Evolutionary conservation across 495 filamentous ascomycete species (phyloP).

Genomic region (Aspergillus coremiiformis): DNA sequence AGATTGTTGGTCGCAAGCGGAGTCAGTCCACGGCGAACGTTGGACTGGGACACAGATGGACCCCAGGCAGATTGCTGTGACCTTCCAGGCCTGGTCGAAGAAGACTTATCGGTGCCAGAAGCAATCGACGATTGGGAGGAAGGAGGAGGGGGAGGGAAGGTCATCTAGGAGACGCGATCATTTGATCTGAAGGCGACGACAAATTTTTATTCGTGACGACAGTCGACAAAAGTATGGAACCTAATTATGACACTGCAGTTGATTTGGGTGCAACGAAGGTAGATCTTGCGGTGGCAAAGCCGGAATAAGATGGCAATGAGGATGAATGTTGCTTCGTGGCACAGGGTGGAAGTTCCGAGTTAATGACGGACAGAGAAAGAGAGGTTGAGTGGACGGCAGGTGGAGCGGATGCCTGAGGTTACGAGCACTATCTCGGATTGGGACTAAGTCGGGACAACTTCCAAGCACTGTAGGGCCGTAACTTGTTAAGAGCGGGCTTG

Average conservation of each 20-base stretch:
- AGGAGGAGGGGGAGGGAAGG: slow-evolving; percentile 55
- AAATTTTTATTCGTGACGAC: slow-evolving; percentile 35
- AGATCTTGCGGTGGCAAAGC: slow-evolving; percentile 13
- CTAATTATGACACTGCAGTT: slow-evolving; percentile 1
- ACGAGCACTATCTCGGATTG: not conserved
- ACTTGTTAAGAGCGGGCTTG: no score
- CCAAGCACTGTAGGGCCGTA: no score
- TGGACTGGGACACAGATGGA: slow-evolving; percentile 49
- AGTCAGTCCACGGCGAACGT: slow-evolving; percentile 53
- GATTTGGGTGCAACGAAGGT: not conserved
- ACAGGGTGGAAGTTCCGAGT: slow-evolving; percentile 21
- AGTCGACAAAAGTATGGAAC: slow-evolving; percentile 12
- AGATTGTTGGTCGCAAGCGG: slow-evolving; percentile 53
- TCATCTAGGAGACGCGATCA: slow-evolving; percentile 59
- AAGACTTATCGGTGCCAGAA: slow-evolving; percentile 50
- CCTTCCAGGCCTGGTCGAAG: slow-evolving; percentile 47
- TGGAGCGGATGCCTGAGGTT: slow-evolving; percentile 20
- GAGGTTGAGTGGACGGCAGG: slow-evolving; percentile 17
- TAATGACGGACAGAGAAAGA: slow-evolving; percentile 13
- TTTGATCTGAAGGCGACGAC: slow-evolving; percentile 45
- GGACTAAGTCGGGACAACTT: no score
- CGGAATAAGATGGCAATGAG: slow-evolving; percentile 14
- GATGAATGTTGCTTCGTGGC: slow-evolving; percentile 25
- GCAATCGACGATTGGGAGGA: slow-evolving; percentile 55
- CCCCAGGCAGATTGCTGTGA: slow-evolving; percentile 57